Evolutionary conservation across 2,329 filamentous ascomycete genomes (phyloP), one percentile per base, ranked within the genome.

Genomic region (Sporothrix protearum): DNA sequence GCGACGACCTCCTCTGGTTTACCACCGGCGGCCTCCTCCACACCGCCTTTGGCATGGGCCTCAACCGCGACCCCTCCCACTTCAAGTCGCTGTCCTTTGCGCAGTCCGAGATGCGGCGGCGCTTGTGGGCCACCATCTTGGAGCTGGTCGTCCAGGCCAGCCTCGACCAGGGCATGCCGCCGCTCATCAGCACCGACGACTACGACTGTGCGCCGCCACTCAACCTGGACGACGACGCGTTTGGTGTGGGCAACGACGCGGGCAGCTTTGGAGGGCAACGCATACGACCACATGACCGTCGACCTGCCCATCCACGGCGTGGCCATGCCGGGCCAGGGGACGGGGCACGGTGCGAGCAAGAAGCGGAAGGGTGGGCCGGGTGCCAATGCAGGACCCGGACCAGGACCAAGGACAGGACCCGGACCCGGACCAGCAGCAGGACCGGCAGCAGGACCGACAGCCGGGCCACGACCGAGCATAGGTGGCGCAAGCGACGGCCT

Each of bases 121-220:
- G 87, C 2, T 76, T 89, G 0, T 89, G 87, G 87, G 83, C 84
- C 7, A 86, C 85, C 0, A 82, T 87, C 12, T 71, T 88, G 5
- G 86, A 89, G 75, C 77, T 88, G 2, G 83, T 84, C n/a, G 71
- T 88, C 14, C 84, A 87, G 75, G 80, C 82, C 1, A 82, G 84
- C 25, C 78, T 87, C 30, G 83, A 86, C 71, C 82, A 84, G 0
- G 86, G 86, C 0, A 83, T 84, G 0, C 82, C 83, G 1, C 84
- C 85, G 2, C 78, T 87, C 8, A 78, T 88, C 8, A 80, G 82
- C 0, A 68, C 77, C 0, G 76, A 81, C 9, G 83, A 87, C 69
- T 88, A 83, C 71, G 86, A 89, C 71, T 84, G 85, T 0, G 79
- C 79, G 10, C 79, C 81, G 0, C 86, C 87, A 0, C 79, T 81